phyloP scores from a whole-genome alignment of 1,284 basidiomycete genomes.

The Meripilus lineatus region DNA sequence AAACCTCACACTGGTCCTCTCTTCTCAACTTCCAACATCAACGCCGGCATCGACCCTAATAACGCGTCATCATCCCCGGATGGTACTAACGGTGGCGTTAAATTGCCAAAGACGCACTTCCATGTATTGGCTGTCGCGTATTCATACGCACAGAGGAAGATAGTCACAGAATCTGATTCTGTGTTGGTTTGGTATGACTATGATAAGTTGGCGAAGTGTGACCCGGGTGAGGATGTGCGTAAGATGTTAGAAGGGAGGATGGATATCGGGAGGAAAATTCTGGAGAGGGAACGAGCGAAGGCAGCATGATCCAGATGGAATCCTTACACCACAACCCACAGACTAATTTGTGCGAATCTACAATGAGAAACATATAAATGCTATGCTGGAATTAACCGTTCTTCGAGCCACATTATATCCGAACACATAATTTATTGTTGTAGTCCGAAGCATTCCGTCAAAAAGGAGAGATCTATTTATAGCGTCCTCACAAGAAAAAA shows the following conservation, averaged over 20 bases:
- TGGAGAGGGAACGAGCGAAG: too few species aligned
- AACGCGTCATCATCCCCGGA: constrained; percentile 5
- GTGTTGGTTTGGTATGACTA: constrained; percentile 75
- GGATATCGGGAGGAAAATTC: constrained; percentile 10
- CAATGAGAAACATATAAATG: too few species aligned
- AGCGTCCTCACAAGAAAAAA: too few species aligned
- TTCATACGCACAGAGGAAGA: constrained; percentile 52
- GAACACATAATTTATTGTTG: too few species aligned
- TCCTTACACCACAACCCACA: too few species aligned
- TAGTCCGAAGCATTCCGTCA: too few species aligned
- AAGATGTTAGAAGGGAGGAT: constrained; percentile 25
- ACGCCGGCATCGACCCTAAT: constrained; percentile 4
- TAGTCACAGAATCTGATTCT: constrained; percentile 61
- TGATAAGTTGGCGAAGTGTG: constrained; percentile 55
- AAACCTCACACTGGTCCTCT: constrained; percentile 27
- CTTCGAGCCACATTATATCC: too few species aligned
- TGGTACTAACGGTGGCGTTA: constrained; percentile 1
- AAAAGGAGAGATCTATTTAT: too few species aligned
- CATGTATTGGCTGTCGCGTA: constrained; percentile 49
- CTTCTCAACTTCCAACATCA: constrained; percentile 8
- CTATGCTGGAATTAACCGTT: too few species aligned
- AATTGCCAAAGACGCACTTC: constrained; percentile 40
- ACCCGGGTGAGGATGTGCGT: constrained; percentile 45
- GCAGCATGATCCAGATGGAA: too few species aligned
- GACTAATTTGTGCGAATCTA: too few species aligned